Base-by-base conservation (phyloP, 2,329 filamentous ascomycete genomes). In the Fusarium sp. region DNA sequence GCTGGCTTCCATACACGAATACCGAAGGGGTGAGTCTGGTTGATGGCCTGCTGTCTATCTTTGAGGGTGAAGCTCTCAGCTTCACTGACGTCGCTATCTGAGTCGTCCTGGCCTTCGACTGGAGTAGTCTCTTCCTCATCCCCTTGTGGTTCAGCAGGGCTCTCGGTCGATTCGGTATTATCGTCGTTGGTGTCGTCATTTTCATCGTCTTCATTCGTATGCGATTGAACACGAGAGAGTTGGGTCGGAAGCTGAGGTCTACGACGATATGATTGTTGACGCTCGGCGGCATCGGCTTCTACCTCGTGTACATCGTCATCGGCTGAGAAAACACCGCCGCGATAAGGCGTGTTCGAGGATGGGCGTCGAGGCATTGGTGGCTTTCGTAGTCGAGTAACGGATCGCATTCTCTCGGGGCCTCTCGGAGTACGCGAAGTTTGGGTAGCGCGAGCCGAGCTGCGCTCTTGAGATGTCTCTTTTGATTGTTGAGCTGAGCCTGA, bases 1-100 rank as follows among this genome's bases (percentile, higher is more conserved):
- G 96, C 97, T 46, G 96, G 96, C 82, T 99, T 99, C 96, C 96
- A 99, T 71, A 99, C 94, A 80, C 97, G 91, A 80, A 99, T 98
- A 86, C 96, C 96, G 77, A 99, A 99, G 1, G 96, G 96, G 86
- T 99, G 96, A 1, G 96, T 99, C 81, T 97, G 92, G 83, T 99
- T 99, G 86, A 99, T 99, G 73, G 96, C 96, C 80, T 97, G 91
- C 83, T 99, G 96, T 62, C 96, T 91, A 81, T 99, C 96, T 81
- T 97, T 97, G 76, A 99, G 88, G 0, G 96, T 99, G 80, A 99
- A 99, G 84, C 95, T 98, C 83, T 98, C 96, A 3, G 96, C 93
- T 76, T 98, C 96, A 81, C 95, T 98, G 56, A 95, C 78, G 65
- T 93, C 90, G 65, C 84, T 90, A 36, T 93, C 91, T 25, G 93